These are phyloP conservation scores for Maudiozyma serrabonitensis DNA, from an alignment of 805 yeast species.

Conservation along the genomic window DNA sequence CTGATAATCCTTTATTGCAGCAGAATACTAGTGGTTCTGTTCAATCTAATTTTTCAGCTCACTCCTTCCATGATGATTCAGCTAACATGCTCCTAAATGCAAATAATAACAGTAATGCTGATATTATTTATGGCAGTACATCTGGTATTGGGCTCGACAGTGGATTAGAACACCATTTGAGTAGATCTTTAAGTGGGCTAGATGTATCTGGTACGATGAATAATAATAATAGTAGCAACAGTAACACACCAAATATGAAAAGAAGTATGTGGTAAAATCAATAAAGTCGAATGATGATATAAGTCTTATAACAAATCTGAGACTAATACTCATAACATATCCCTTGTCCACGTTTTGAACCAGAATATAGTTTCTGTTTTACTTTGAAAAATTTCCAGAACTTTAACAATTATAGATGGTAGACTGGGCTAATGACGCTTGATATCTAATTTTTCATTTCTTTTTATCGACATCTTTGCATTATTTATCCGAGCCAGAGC, in stretches of 20 bases:
- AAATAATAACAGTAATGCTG: neutral
- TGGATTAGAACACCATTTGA: conserved; percentile 23
- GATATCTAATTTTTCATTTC: no score
- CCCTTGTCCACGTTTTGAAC: no score
- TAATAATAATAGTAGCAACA: neutral
- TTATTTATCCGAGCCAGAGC: no score
- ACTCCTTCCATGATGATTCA: conserved; percentile 22
- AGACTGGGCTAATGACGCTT: no score
- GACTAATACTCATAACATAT: no score
- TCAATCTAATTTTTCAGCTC: conserved; percentile 27
- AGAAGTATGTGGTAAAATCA: neutral
- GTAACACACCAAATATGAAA: neutral
- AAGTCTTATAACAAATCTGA: no score
- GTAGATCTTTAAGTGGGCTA: conserved; percentile 26
- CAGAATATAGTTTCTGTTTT: no score
- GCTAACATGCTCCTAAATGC: neutral
- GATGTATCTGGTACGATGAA: conserved; percentile 18
- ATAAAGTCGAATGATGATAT: no score
- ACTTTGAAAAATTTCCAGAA: no score
- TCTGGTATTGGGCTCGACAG: neutral
- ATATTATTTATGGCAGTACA: neutral
- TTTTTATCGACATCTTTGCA: no score
- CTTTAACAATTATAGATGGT: no score
- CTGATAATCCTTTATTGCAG: conserved; percentile 9
- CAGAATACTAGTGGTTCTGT: conserved; percentile 29